Base-by-base conservation (phyloP, 208 protist genomes). In the Wallacemonas sp. region DNA sequence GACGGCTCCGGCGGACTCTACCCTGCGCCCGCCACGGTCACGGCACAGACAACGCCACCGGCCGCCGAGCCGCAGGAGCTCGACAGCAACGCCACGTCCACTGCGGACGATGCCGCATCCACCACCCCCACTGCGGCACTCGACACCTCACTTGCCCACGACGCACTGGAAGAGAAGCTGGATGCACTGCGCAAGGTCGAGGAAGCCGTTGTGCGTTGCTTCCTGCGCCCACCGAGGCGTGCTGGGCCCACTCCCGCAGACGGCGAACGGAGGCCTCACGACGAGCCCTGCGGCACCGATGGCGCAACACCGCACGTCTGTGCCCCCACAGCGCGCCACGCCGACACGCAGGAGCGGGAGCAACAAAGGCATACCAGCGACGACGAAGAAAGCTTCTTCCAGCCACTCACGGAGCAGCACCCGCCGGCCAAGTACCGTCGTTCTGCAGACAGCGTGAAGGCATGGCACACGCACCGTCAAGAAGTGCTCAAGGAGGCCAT, bases 401-500 rank as follows among this genome's bases (percentile, higher is more conserved):
- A 24, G 33, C 45, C 19, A 24, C 52, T 0, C 22, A 41, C 3
- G 0, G 15, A 6, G 21, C 6, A 4, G 6, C 26, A 52, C n/a
- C 27, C 41, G 22, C 58, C 58, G 6, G 0, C 45, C 29, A 19
- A 26, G 29, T 19, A 9, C 3, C 41, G 26, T 26, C 30, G 37
- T 6, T 38, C 30, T 0, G 45, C 59, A 1, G 42, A 70, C 42
- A 50, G 53, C 36, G 62, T 54, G 48, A 36, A 61, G 0, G 64
- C 29, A 41, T 92, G 81, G 80, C 48, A 79, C 2, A 27, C 42
- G 55, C 38, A 63, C 36, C 76, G 71, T 62, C 71, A 86, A 15
- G 66, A 60, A 34, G 79, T 87, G 54, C 62, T 89, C 52, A 72
- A 71, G 36, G 85, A 92, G 62, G 85, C 85, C 33, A 46, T 80